Base-by-base conservation (phyloP, 352 stramenopile genomes). In the Nothophytophthora sp. region DNA sequence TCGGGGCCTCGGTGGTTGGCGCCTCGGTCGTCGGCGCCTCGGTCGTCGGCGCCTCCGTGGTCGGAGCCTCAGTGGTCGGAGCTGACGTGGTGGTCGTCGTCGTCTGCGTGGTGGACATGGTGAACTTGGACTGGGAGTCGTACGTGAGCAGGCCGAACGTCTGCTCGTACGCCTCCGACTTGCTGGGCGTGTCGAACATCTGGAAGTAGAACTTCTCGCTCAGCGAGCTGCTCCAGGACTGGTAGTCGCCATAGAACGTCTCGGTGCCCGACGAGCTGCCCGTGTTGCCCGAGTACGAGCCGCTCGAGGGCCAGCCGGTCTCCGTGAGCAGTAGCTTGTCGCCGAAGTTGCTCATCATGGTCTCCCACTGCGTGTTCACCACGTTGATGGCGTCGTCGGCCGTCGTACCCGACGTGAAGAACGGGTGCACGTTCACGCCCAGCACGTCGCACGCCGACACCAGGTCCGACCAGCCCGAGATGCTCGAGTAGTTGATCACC, bases 151-250 rank as follows among this genome's bases (percentile, higher is more conserved):
- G 51, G 11, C 76, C 81, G 55, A 72, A 92, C 37, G 50, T 63
- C 50, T 73, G 39, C 52, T 92, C 81, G 50, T 73, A 87, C 0
- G 29, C 37, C 23, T 63, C 42, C 0, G 55, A 38, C 43, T 76
- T 74, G 60, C 68, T 62, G 6, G 74, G 72, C 19, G 67, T 72
- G 64, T 92, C 76, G 45, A 85, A 92, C 52, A 89, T 78, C 63
- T 90, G 79, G 66, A 92, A 90, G 71, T 86, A 90, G 56, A 76
- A 88, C 45, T 85, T 83, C 50, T 79, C 72, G 25, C 71, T 54
- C 6, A 83, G 53, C 23, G 54, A 50, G 15, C 42, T 45, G 46
- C 72, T 73, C 78, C 78, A 90, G 22, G 61, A 46, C 68, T 92
- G 69, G 67, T 88, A 88, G 13, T 61, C 64, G 37, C 56, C 54